Evolutionary conservation across 139 green algal species (phyloP).

Genomic region (Chlorella sp.): DNA sequence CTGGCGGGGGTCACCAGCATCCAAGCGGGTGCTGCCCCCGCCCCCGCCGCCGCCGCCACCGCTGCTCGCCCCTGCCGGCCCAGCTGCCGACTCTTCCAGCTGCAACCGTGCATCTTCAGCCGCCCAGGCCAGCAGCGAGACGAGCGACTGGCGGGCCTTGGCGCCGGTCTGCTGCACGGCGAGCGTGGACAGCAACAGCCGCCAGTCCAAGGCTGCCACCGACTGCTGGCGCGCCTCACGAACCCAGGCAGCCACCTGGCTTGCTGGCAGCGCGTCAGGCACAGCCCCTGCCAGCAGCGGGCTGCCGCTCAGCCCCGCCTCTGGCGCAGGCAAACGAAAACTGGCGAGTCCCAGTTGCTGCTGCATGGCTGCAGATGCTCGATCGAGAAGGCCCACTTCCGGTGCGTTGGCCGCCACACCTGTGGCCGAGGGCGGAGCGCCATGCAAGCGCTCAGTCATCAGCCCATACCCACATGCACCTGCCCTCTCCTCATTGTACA

Average conservation of each 20-base stretch:
- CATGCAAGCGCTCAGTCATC: too few species aligned
- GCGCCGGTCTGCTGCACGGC: not conserved
- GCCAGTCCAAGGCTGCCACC: not conserved
- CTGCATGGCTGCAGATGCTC: not conserved
- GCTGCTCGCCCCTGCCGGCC: not conserved
- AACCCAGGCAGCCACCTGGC: not conserved
- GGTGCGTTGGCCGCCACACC: too few species aligned
- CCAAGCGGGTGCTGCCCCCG: not conserved
- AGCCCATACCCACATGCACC: too few species aligned
- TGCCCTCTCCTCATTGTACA: too few species aligned
- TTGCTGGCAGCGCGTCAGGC: not conserved
- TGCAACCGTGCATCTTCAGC: not conserved
- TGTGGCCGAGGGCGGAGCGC: too few species aligned
- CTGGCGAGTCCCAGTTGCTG: not conserved
- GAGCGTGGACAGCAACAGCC: not conserved
- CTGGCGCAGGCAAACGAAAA: not conserved
- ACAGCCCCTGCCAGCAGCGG: not conserved
- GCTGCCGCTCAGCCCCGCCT: not conserved
- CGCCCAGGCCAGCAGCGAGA: constrained; percentile 5
- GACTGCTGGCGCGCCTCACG: not conserved
- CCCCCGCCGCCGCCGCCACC: not conserved
- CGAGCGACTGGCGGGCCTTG: not conserved
- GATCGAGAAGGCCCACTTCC: too few species aligned
- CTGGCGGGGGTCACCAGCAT: not conserved
- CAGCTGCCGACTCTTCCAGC: not conserved